Conservation (phyloP, 2,329 filamentous ascomycete species). For the Didymosphaeria variabile region DNA sequence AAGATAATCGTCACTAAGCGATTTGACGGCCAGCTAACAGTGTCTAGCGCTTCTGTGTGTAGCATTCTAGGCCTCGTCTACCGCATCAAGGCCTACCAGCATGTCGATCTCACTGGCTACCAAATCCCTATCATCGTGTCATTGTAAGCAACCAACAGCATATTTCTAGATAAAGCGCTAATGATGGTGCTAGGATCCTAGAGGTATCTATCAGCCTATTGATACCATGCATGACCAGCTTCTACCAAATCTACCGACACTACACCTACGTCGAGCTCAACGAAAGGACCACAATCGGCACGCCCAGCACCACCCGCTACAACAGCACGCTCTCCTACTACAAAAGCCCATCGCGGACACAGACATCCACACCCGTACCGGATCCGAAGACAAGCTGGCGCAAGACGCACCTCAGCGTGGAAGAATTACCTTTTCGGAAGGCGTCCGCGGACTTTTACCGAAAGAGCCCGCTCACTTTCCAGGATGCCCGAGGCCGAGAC, state of each 20-base stretch:
- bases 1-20: conserved; percentile 4
- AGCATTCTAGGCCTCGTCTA: conserved; percentile 26
- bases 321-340: conserved; percentile 20
- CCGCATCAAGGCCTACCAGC: conserved; percentile 26
- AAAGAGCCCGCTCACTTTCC: conserved; percentile 10
- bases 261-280: conserved; percentile 27
- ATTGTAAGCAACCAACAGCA: conserved; percentile 18
- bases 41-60: conserved; percentile 24
- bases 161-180: not conserved
- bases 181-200: conserved; percentile 22
- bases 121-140: conserved; percentile 23
- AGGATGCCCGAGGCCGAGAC: conserved; percentile 25
- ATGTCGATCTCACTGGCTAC: conserved; percentile 29
- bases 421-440: conserved; percentile 30
- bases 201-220: conserved; percentile 29
- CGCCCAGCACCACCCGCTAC: conserved; percentile 21
- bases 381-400: conserved; percentile 26
- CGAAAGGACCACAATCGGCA: conserved; percentile 27
- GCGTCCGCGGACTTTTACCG: conserved; percentile 20
- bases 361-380: conserved; percentile 10
- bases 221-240: conserved; percentile 31
- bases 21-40: conserved; percentile 13
- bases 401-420: conserved; percentile 31
- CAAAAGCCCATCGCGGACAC: not conserved
- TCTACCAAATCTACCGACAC: conserved; percentile 25